Percentiles rank a stretch among this genome's conserved stretches.
Conservation (phyloP, 352 stramenopile species). For the Globisporangium paroecandrum region DNA sequence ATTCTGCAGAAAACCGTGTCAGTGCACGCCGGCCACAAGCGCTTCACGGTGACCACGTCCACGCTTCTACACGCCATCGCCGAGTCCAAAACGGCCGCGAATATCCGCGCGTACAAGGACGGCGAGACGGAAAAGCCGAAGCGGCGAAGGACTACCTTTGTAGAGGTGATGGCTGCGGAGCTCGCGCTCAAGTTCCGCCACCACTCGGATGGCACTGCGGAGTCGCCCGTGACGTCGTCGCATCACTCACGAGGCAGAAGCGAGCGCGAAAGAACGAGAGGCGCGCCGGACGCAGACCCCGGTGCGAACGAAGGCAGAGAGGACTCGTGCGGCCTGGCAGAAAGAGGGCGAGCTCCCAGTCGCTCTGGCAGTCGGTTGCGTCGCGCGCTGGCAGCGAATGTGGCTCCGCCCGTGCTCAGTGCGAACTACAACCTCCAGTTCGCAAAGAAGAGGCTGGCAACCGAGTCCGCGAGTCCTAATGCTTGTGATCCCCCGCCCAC, state of each 20-base stretch:
- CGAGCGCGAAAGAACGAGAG: not conserved
- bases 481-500: not conserved
- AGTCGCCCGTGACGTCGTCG: not conserved
- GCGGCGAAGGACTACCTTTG: constrained; percentile 32
- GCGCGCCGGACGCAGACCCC: not conserved
- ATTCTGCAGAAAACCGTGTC: constrained; percentile 46
- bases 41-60: constrained; percentile 35
- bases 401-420: constrained; percentile 26
- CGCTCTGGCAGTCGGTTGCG: constrained; percentile 25
- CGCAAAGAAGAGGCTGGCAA: not conserved
- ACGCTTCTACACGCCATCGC: constrained; percentile 40
- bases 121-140: constrained; percentile 30
- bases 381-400: constrained; percentile 16
- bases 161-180: constrained; percentile 27
- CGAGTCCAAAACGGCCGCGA: constrained; percentile 36
- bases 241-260: not conserved
- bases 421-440: constrained; percentile 29
- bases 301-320: constrained; percentile 1
- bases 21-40: constrained; percentile 44
- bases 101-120: constrained; percentile 34
- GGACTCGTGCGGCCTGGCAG: constrained; percentile 1
- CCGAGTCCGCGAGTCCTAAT: constrained; percentile 3
- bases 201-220: not conserved
- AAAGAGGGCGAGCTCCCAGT: constrained; percentile 8
- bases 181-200: constrained; percentile 21